A percentile compares a stretch with the other conserved stretches of the same genome.
These are phyloP conservation scores for Abrus precatorius DNA, from an alignment of 306 rosid species.

Conservation along the genomic window DNA sequence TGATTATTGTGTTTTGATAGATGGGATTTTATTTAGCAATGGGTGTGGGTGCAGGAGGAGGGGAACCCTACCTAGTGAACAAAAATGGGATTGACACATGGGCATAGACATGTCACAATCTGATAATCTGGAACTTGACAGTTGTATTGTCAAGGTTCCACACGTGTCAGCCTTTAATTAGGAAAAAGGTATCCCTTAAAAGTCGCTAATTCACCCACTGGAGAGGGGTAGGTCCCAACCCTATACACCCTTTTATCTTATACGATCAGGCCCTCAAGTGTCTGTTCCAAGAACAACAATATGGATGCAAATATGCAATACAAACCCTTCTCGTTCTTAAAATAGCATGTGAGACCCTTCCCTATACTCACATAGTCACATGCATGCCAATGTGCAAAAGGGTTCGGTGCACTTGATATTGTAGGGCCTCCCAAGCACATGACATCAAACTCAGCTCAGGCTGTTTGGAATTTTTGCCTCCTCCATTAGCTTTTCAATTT, in stretches of 20 bases:
- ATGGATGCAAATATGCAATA: constrained; percentile 41
- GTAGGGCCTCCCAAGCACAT: constrained; percentile 72
- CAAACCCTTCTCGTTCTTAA: constrained; percentile 29
- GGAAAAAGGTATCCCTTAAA: constrained; percentile 44
- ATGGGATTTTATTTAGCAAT: background rate
- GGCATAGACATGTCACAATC: constrained; percentile 41
- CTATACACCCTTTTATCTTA: constrained; percentile 3
- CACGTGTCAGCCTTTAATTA: constrained; percentile 58
- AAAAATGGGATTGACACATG: constrained; percentile 7
- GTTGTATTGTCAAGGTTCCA: constrained; percentile 45
- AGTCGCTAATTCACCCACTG: constrained; percentile 39
- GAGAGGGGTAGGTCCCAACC: constrained; percentile 43
- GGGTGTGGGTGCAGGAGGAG: background rate
- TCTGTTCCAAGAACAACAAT: constrained; percentile 46
- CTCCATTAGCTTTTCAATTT: constrained; percentile 24
- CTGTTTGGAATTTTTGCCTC: constrained; percentile 31
- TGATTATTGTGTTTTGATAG: no score
- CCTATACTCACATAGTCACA: constrained; percentile 56
- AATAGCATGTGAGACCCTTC: constrained; percentile 52
- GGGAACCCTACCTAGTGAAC: background rate
- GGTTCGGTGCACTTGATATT: constrained; percentile 62
- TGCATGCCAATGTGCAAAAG: constrained; percentile 55
- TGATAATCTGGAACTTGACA: constrained; percentile 39
- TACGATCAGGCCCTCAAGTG: constrained; percentile 40
- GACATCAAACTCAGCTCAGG: constrained; percentile 34